These are phyloP conservation scores for Citropsis articulata DNA, from an alignment of 345 rosid genomes.

Conservation along the genomic window DNA sequence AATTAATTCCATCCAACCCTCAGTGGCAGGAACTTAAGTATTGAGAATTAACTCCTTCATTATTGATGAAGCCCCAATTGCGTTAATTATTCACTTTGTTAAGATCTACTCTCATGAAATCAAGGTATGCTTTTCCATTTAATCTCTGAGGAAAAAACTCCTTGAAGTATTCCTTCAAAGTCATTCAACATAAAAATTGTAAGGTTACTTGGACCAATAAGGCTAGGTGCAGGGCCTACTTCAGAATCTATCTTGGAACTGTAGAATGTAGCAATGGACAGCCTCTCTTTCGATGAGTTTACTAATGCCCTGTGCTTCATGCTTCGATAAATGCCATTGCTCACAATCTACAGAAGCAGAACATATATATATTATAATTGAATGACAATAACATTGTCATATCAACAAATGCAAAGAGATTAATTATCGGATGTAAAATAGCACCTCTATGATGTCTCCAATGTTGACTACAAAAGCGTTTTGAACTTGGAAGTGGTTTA, in stretches of 20 bases:
- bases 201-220: neutral
- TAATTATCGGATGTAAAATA: neutral
- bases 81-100: neutral
- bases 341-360: slow-evolving; percentile 17
- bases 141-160: slow-evolving; percentile 26
- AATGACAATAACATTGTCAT: neutral
- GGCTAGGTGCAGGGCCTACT: slow-evolving; percentile 28
- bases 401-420: neutral
- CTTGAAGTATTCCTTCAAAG: slow-evolving; percentile 25
- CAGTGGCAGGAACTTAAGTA: too few species aligned
- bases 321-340: slow-evolving; percentile 31
- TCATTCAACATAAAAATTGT: slow-evolving; percentile 11
- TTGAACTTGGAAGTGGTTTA: slow-evolving; percentile 3
- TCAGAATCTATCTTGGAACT: slow-evolving; percentile 21
- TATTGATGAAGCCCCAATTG: neutral
- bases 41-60: neutral
- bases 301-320: slow-evolving; percentile 29
- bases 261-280: slow-evolving; percentile 23
- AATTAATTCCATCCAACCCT: too few species aligned
- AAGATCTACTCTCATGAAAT: slow-evolving; percentile 16
- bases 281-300: slow-evolving; percentile 19
- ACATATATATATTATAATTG: neutral
- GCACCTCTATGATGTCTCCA: slow-evolving; percentile 27
- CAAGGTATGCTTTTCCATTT: slow-evolving; percentile 28
- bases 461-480: slow-evolving; percentile 14